Percentiles rank a stretch among this genome's conserved stretches.
Evolutionary conservation across 1,284 basidiomycete genomes (phyloP).

Genomic region (Hypsizygus ulmarius): DNA sequence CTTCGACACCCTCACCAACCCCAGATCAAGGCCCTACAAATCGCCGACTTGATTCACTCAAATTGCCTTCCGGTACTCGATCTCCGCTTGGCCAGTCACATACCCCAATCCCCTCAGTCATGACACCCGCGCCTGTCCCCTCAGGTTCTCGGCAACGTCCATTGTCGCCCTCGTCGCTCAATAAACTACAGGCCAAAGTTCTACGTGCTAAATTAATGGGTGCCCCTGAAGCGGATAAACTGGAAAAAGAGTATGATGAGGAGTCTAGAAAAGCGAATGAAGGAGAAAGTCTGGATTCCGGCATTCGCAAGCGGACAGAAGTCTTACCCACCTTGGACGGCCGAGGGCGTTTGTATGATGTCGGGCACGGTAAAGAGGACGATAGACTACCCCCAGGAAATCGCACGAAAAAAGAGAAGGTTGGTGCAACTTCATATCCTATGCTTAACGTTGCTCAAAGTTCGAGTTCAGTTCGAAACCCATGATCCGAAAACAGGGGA

Average conservation of each 20-base stretch:
- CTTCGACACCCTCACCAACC: conserved; percentile 57
- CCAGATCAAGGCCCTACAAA: conserved; percentile 39
- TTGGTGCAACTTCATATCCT: conserved; percentile 24
- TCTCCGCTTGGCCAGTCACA: conserved; percentile 53
- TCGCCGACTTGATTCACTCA: conserved; percentile 53
- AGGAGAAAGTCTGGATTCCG: conserved; percentile 38
- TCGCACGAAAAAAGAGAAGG: conserved; percentile 75
- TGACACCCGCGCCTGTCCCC: conserved; percentile 64
- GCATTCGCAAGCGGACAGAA: conserved; percentile 64
- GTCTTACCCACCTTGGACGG: conserved; percentile 91
- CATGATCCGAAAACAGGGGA: conserved; percentile 88
- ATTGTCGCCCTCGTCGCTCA: conserved; percentile 77
- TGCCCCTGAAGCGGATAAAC: conserved; percentile 64
- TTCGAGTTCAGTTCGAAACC: conserved; percentile 67
- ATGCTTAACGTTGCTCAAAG: conserved; percentile 3
- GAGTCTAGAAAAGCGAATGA: conserved; percentile 53
- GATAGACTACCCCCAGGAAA: conserved; percentile 58
- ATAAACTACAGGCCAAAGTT: conserved; percentile 91
- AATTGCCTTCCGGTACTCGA: conserved; percentile 48
- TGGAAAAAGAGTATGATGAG: conserved; percentile 84
- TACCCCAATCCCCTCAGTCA: conserved; percentile 86
- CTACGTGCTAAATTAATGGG: conserved; percentile 87
- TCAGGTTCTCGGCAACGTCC: conserved; percentile 40
- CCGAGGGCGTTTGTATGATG: conserved; percentile 85
- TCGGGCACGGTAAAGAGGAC: conserved; percentile 70